A percentile compares a stretch with the other conserved stretches of the same genome.
phyloP scores from a whole-genome alignment of 306 rosid species.

The Prunus mongolica region DNA sequence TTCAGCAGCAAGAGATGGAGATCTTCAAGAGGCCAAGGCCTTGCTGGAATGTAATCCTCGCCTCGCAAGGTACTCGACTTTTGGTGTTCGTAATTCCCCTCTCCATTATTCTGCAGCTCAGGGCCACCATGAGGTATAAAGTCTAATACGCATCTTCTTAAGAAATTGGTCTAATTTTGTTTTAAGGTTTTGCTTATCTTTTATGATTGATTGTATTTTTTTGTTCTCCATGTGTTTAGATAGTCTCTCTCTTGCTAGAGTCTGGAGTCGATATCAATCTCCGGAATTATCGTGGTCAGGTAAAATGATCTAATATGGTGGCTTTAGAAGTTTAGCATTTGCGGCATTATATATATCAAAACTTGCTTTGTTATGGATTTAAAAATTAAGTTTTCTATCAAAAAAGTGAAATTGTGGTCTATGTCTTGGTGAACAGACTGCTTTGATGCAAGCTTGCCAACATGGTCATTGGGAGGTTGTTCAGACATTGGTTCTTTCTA shows the following conservation, averaged over 20 bases:
- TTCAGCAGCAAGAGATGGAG: constrained; percentile 99
- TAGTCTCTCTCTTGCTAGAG: constrained; percentile 78
- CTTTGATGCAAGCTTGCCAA: constrained; percentile 99
- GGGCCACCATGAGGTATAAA: constrained; percentile 91
- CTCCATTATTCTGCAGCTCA: constrained; percentile 98
- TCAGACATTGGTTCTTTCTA: constrained; percentile 63
- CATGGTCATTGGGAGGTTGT: constrained; percentile 98
- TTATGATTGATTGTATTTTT: constrained; percentile 17
- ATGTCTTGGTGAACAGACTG: constrained; percentile 62
- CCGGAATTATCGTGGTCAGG: constrained; percentile 98
- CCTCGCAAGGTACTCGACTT: constrained; percentile 86
- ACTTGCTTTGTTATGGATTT: constrained; percentile 12
- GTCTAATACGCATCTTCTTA: background rate
- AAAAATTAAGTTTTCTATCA: background rate
- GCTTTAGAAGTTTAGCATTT: background rate
- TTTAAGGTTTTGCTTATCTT: constrained; percentile 1
- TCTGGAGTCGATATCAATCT: constrained; percentile 94
- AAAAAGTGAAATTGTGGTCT: constrained; percentile 6
- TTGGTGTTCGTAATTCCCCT: constrained; percentile 95
- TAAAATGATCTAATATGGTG: constrained; percentile 28
- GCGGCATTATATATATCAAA: background rate
- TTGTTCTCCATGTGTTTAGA: constrained; percentile 40
- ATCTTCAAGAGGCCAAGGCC: constrained; percentile 94
- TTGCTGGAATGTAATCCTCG: constrained; percentile 89
- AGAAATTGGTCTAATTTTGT: constrained; percentile 4